A percentile compares a stretch with the other conserved stretches of the same genome.
phyloP scores from a whole-genome alignment of 2,329 filamentous ascomycete species.

The Hymenoscyphus occultus region DNA sequence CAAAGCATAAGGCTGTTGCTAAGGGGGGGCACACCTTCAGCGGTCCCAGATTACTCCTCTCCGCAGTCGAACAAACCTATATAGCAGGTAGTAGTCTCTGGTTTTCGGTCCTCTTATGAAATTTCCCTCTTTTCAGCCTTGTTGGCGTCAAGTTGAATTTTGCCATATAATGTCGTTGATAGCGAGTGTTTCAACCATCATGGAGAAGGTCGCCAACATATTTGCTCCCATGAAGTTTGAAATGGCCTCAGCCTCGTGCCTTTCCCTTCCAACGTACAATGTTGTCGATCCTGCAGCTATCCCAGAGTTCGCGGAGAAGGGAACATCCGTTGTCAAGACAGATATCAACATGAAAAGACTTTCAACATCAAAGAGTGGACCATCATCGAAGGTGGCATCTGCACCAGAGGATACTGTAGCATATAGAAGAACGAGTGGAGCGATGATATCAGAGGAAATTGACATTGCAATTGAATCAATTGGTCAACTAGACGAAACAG shows the following conservation, averaged over 20 bases:
- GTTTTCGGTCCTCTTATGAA: not conserved
- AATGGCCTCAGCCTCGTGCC: not conserved
- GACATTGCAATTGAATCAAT: not conserved
- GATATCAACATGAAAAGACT: not conserved
- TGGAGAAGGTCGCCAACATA: not conserved
- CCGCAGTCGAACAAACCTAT: not conserved
- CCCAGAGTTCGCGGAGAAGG: not conserved
- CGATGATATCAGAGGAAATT: not conserved
- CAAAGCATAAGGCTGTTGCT: not conserved
- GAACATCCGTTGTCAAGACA: not conserved
- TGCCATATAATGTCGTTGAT: not conserved
- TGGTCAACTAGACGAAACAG: not conserved
- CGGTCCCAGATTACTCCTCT: not conserved
- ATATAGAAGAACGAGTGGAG: not conserved
- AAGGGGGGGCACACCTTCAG: not conserved
- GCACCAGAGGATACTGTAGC: not conserved
- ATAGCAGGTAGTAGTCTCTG: not conserved
- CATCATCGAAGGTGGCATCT: not conserved
- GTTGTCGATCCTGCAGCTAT: not conserved
- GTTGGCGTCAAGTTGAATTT: not conserved
- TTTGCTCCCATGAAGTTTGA: not conserved
- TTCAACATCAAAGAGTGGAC: not conserved
- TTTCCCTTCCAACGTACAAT: not conserved
- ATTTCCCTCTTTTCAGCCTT: not conserved
- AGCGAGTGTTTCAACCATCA: not conserved